Evolutionary conservation across 805 yeast species (phyloP).

Genomic region (Starmerella bombi): DNA sequence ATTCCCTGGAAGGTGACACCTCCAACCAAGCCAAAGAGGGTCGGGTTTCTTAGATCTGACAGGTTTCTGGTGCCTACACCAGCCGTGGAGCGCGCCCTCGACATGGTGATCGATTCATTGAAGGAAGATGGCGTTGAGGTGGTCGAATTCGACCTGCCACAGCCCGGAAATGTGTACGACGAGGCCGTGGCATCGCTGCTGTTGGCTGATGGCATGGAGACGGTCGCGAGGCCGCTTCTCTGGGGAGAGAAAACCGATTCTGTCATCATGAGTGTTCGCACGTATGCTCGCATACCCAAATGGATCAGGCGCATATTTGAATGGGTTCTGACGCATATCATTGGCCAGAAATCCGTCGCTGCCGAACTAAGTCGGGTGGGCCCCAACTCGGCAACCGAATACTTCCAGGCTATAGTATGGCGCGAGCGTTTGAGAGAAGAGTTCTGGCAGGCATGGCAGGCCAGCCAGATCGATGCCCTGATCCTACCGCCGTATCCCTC

Average conservation of each 20-base stretch:
- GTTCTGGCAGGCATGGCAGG: slow-evolving; percentile 27
- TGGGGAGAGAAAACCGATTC: slow-evolving; percentile 28
- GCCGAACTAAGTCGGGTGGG: slow-evolving; percentile 27
- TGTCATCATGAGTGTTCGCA: slow-evolving; percentile 26
- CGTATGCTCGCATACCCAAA: slow-evolving; percentile 27
- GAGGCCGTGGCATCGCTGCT: slow-evolving; percentile 33
- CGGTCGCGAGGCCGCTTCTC: slow-evolving; percentile 22
- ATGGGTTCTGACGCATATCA: slow-evolving; percentile 25
- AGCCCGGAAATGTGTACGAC: slow-evolving; percentile 44
- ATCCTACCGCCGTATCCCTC: slow-evolving; percentile 31
- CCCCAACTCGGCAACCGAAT: slow-evolving; percentile 26
- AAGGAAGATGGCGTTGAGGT: slow-evolving; percentile 35
- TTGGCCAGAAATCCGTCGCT: slow-evolving; percentile 29
- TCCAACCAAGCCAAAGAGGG: slow-evolving; percentile 26
- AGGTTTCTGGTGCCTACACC: slow-evolving; percentile 40
- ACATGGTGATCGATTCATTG: slow-evolving; percentile 29
- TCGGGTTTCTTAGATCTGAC: slow-evolving; percentile 39
- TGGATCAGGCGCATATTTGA: slow-evolving; percentile 28
- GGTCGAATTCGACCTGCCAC: slow-evolving; percentile 36
- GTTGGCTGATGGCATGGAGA: slow-evolving; percentile 27
- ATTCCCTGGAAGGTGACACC: slow-evolving; percentile 38
- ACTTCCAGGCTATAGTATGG: slow-evolving; percentile 27
- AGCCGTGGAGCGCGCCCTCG: slow-evolving; percentile 32
- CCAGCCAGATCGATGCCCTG: slow-evolving; percentile 29
- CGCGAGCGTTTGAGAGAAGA: slow-evolving; percentile 29